phyloP scores from a whole-genome alignment of 345 rosid species.

The Bruguiera gymnorhiza region DNA sequence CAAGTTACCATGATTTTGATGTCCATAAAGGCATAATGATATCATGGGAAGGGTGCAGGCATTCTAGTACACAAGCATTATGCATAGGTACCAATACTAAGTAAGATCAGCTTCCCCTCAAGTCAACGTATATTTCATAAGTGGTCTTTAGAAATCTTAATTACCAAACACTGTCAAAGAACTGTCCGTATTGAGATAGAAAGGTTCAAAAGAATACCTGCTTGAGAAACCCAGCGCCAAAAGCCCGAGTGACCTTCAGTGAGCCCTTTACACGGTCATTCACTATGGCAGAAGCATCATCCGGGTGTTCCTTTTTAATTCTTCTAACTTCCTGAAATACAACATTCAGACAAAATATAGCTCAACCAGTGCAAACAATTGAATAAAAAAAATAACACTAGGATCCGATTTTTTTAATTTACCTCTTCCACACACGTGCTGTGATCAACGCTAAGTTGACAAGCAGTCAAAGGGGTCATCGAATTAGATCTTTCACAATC shows the following conservation, averaged over 20 bases:
- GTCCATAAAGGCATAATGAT: too few relatives aligned
- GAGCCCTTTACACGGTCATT: constrained; percentile 93
- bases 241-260: constrained; percentile 92
- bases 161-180: background rate
- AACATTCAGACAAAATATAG: background rate
- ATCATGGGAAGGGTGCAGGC: too few relatives aligned
- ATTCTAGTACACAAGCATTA: too few relatives aligned
- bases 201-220: constrained; percentile 43
- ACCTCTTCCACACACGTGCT: constrained; percentile 83
- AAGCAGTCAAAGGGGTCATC: constrained; percentile 37
- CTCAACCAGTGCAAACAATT: background rate
- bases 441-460: constrained; percentile 85
- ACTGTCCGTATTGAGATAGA: background rate
- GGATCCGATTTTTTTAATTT: background rate
- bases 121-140: too few relatives aligned
- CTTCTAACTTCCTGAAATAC: constrained; percentile 73
- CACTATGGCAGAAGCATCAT: constrained; percentile 62
- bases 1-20: too few relatives aligned
- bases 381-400: constrained; percentile 6
- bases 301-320: constrained; percentile 77
- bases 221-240: constrained; percentile 92
- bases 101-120: too few relatives aligned
- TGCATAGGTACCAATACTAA: too few relatives aligned
- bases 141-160: background rate
- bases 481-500: constrained; percentile 27